Conservation (phyloP, 2,329 filamentous ascomycete genomes). For the Paraphaeosphaeria sporulosa region DNA sequence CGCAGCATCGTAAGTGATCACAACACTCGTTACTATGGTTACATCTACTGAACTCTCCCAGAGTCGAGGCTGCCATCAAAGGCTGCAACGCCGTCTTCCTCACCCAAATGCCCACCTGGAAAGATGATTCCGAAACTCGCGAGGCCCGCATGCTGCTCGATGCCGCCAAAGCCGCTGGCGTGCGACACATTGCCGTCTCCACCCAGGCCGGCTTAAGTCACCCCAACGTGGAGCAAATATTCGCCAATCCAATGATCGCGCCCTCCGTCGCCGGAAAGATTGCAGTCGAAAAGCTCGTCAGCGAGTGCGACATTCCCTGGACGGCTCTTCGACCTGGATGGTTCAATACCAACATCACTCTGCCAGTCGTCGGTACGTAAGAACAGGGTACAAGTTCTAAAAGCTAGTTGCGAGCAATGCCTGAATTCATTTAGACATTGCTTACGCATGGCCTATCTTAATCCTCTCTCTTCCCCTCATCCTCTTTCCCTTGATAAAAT, state of each 20-base stretch:
- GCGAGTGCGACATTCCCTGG: constrained; percentile 49
- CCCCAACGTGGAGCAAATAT: constrained; percentile 15
- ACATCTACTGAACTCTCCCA: not conserved
- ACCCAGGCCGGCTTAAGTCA: constrained; percentile 28
- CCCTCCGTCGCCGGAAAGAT: constrained; percentile 50
- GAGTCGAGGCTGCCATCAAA: constrained; percentile 34
- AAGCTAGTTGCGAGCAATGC: too few relatives aligned
- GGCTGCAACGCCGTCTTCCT: constrained; percentile 41
- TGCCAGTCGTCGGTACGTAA: constrained; percentile 50
- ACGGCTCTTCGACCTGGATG: constrained; percentile 60
- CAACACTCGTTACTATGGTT: not conserved
- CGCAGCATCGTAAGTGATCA: constrained; percentile 20
- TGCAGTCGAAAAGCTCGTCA: constrained; percentile 49
- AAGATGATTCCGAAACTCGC: constrained; percentile 25
- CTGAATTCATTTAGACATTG: too few relatives aligned
- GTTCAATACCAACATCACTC: constrained; percentile 62
- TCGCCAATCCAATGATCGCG: constrained; percentile 15
- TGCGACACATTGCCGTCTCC: constrained; percentile 43
- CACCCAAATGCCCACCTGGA: constrained; percentile 31
- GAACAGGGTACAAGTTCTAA: too few relatives aligned
- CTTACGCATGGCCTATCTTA: too few relatives aligned
- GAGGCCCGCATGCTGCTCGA: constrained; percentile 26
- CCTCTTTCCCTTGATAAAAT: too few relatives aligned
- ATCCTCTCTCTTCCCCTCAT: too few relatives aligned
- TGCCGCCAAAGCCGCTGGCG: constrained; percentile 41